Base-by-base conservation (phyloP, 202 grass and related monocot species). In the Saccharum hybrid region DNA sequence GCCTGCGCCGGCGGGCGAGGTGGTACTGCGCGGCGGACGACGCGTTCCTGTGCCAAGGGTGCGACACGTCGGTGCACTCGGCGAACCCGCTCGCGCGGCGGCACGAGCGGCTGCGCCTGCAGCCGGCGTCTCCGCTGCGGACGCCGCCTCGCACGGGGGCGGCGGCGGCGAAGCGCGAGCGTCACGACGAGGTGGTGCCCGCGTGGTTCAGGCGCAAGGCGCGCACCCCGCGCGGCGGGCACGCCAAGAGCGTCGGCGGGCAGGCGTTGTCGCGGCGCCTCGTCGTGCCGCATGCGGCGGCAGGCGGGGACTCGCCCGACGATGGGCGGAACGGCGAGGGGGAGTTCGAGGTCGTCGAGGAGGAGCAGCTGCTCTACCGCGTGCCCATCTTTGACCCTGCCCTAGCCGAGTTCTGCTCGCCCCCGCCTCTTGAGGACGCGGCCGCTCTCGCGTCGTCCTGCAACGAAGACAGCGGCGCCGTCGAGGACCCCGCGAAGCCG, bases 1-100 rank as follows among this genome's bases (percentile, higher is more conserved):
- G 96, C 83, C 69, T 94, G 8, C 83, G 96, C 0, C 74, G 89
- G 28, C 89, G 96, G 28, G 96, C 90, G 40, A 77, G 92, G 73
- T 98, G 96, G 92, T 98, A 93, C 66, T 98, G 96, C 69, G 91
- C 85, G 1, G 91, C 93, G 7, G 92, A 98, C 77, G 91, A 98
- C 73, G 96, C 93, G 30, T 98, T 95, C 85, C 93, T 98, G 26
- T 98, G 96, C 89, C 91, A 92, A 85, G 77, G 45, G 0, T 98
- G 96, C 84, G 96, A 98, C 83, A 56, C 91, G 22, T 93, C 96
- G n/a, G 96, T 98, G 76, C 96, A 98, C 91, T 93, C 91, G 0
- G 92, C 91, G 9, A 95, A 98, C 62, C 91, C 91, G 19, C 90
- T 98, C 38, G 93, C 89, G 0, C 85, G 89, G 34, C 83, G 93